A percentile compares a stretch with the other conserved stretches of the same genome.
These are phyloP conservation scores for Paramyrothecium roridum DNA, from an alignment of 2,329 filamentous ascomycete species.

Conservation along the genomic window DNA sequence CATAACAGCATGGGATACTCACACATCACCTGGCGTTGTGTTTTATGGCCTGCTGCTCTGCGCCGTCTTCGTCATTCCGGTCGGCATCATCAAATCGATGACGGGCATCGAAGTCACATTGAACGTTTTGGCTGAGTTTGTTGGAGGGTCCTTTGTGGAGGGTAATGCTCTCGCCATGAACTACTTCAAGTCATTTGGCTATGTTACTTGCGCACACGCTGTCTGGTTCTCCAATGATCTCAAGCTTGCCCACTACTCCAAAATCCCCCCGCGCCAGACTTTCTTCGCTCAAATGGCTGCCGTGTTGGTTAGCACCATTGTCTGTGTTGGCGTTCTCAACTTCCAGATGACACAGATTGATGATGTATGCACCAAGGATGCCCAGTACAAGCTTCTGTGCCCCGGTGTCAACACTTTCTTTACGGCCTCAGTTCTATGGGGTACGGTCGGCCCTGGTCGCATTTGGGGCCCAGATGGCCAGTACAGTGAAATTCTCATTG, in stretches of 20 bases:
- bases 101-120: conserved; percentile 49
- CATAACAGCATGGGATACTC: conserved; percentile 45
- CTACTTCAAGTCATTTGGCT: conserved; percentile 52
- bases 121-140: conserved; percentile 51
- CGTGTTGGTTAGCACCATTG: conserved; percentile 50
- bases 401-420: conserved; percentile 54
- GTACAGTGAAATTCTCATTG: conserved; percentile 44
- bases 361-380: conserved; percentile 44
- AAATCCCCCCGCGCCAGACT: conserved; percentile 58
- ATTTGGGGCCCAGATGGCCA: conserved; percentile 46
- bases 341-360: conserved; percentile 48
- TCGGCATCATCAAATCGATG: conserved; percentile 51
- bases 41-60: conserved; percentile 49
- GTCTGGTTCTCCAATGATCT: conserved; percentile 46
- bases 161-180: conserved; percentile 52
- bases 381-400: conserved; percentile 47
- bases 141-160: conserved; percentile 47
- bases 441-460: conserved; percentile 47
- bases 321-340: conserved; percentile 46
- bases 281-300: conserved; percentile 58
- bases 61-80: conserved; percentile 47
- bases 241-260: conserved; percentile 53
- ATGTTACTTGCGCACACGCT: conserved; percentile 48
- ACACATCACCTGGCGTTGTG: conserved; percentile 48
- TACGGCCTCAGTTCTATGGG: conserved; percentile 54